A percentile compares a stretch with the other conserved stretches of the same genome.
Evolutionary conservation across 2,329 filamentous ascomycete species (phyloP).

Genomic region (Magnaporthiopsis rhizophila): DNA sequence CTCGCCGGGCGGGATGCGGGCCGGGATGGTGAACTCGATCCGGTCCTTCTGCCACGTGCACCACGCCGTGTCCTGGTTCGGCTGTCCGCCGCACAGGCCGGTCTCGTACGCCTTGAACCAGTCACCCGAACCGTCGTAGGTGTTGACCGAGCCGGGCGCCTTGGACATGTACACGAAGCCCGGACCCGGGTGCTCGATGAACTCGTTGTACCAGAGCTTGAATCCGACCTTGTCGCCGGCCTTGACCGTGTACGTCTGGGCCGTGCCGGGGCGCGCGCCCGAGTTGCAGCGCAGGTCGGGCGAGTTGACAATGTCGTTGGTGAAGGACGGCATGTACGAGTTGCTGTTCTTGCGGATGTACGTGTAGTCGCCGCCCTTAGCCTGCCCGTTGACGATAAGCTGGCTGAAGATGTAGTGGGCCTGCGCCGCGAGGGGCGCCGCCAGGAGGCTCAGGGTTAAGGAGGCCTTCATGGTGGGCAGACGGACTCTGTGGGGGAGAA

Average conservation of each 20-base stretch:
- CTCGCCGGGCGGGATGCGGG: slow-evolving; percentile 29
- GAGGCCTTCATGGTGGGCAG: slow-evolving; percentile 12
- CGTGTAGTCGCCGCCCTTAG: slow-evolving; percentile 31
- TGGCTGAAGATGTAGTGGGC: slow-evolving; percentile 29
- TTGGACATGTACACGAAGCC: slow-evolving; percentile 34
- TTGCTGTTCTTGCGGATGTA: slow-evolving; percentile 39
- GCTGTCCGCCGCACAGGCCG: slow-evolving; percentile 17
- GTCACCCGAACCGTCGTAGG: slow-evolving; percentile 19
- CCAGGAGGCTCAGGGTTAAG: slow-evolving; percentile 11
- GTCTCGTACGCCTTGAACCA: slow-evolving; percentile 24
- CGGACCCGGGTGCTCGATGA: slow-evolving; percentile 38
- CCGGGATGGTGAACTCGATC: slow-evolving; percentile 27
- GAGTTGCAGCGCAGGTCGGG: slow-evolving; percentile 35
- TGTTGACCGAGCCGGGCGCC: slow-evolving; percentile 24
- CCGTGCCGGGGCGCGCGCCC: slow-evolving; percentile 26
- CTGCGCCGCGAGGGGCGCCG: slow-evolving; percentile 12
- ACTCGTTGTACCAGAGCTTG: slow-evolving; percentile 40
- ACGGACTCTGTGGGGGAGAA: neutral
- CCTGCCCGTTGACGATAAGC: slow-evolving; percentile 33
- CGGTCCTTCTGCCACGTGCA: slow-evolving; percentile 20
- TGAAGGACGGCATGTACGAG: slow-evolving; percentile 28
- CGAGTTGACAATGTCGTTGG: slow-evolving; percentile 24
- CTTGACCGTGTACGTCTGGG: slow-evolving; percentile 35
- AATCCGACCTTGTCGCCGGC: slow-evolving; percentile 41
- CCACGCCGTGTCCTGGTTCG: slow-evolving; percentile 16